Percentiles rank a stretch among this genome's conserved stretches.
Conservation (phyloP, 176 grass and related monocot genomes). For the Phragmites australis region DNA sequence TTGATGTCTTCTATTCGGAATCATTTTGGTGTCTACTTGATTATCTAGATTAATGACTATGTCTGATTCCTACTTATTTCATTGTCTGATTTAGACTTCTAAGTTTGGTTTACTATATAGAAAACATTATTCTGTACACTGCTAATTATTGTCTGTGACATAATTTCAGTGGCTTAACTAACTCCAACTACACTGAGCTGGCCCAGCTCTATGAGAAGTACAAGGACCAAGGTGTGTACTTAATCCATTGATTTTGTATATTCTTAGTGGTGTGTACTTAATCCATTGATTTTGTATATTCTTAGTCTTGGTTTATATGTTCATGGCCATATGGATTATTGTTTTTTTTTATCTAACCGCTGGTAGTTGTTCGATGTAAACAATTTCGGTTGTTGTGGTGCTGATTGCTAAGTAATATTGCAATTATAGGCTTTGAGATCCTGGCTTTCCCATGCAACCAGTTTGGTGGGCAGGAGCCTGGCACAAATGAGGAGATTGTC, state of each 20-base stretch:
- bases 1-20: not conserved
- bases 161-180: constrained; percentile 80
- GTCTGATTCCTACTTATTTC: not conserved
- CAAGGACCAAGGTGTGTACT: constrained; percentile 68
- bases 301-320: not conserved
- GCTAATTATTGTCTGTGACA: constrained; percentile 33
- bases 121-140: not conserved
- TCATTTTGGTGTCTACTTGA: not conserved
- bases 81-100: constrained; percentile 14
- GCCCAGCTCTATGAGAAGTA: constrained; percentile 82
- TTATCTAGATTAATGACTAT: not conserved
- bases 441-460: constrained; percentile 91
- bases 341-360: not conserved
- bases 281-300: constrained; percentile 16
- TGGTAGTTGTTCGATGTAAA: not conserved
- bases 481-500: constrained; percentile 79
- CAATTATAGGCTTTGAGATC: constrained; percentile 67
- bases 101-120: not conserved
- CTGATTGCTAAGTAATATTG: not conserved
- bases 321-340: not conserved
- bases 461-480: constrained; percentile 78
- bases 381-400: not conserved
- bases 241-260: constrained; percentile 16
- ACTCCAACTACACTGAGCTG: constrained; percentile 95
- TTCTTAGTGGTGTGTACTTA: constrained; percentile 45